Conservation (phyloP, 495 filamentous ascomycete species). For the Haplographium delicatum region DNA sequence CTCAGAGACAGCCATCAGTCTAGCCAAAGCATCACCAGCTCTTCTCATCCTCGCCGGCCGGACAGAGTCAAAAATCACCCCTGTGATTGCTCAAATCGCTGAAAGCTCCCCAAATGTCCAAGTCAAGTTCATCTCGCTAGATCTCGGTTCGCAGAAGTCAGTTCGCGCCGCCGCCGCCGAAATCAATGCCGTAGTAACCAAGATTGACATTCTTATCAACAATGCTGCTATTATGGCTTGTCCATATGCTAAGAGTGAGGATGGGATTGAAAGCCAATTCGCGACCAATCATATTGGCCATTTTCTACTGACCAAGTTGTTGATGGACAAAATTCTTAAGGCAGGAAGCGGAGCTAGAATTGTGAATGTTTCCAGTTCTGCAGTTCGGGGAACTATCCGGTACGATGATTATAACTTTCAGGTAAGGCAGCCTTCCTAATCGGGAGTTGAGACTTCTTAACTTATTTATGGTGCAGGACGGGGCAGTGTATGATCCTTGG, state of each 20-base stretch:
- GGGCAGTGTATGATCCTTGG: conserved; percentile 20
- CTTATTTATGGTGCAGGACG: background rate
- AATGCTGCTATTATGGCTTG: conserved; percentile 14
- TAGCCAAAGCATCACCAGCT: conserved; percentile 44
- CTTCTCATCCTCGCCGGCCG: conserved; percentile 50
- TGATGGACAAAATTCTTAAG: conserved; percentile 23
- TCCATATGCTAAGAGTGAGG: conserved; percentile 14
- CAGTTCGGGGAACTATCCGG: conserved; percentile 37
- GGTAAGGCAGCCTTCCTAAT: conserved; percentile 25
- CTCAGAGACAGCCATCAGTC: conserved; percentile 30
- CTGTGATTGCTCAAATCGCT: conserved; percentile 18
- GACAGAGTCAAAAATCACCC: conserved; percentile 24
- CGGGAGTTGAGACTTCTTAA: too few relatives aligned
- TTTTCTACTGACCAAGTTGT: conserved; percentile 40
- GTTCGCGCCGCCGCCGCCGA: conserved; percentile 37
- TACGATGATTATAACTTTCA: conserved; percentile 50
- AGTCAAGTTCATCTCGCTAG: conserved; percentile 29
- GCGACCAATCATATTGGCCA: conserved; percentile 46
- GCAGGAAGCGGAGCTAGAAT: conserved; percentile 21
- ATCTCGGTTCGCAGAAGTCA: conserved; percentile 34
- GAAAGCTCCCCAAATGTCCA: background rate
- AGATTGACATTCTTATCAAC: conserved; percentile 26
- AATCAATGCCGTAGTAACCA: conserved; percentile 31
- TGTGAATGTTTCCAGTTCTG: conserved; percentile 36
- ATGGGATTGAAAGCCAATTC: conserved; percentile 43